Conservation (phyloP, 2,329 filamentous ascomycete species). For the Thielaviopsis ethacetica region DNA sequence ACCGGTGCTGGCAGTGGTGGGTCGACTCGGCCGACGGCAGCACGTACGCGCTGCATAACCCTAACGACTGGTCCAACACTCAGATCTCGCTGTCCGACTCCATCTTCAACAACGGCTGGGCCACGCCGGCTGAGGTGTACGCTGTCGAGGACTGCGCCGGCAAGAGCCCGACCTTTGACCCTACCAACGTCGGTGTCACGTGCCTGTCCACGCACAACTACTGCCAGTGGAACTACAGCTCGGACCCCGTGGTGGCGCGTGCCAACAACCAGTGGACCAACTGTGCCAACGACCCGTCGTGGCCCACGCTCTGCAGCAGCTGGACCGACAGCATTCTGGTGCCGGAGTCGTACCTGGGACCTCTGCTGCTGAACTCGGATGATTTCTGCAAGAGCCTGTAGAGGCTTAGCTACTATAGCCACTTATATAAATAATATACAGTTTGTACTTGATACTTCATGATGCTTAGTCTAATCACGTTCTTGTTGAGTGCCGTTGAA, state of each 20-base stretch:
- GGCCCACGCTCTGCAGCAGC: constrained; percentile 14
- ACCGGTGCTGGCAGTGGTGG: constrained; percentile 15
- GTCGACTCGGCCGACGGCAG: constrained; percentile 13
- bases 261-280: constrained; percentile 14
- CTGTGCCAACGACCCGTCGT: constrained; percentile 14
- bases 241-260: constrained; percentile 1
- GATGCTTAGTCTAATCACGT: no score
- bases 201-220: constrained; percentile 15
- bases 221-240: constrained; percentile 16
- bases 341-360: constrained; percentile 16
- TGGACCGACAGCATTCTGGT: constrained; percentile 13
- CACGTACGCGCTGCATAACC: constrained; percentile 17
- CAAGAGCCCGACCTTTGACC: constrained; percentile 14
- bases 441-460: no score
- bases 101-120: constrained; percentile 16
- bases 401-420: constrained; percentile 1
- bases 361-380: constrained; percentile 13
- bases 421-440: not conserved
- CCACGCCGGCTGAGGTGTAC: constrained; percentile 15
- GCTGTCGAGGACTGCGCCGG: constrained; percentile 15
- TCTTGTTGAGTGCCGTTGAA: not conserved
- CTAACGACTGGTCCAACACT: constrained; percentile 14
- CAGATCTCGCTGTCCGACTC: constrained; percentile 14
- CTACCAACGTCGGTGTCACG: constrained; percentile 13
- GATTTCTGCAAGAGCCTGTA: constrained; percentile 10